Evolutionary conservation across 2,329 filamentous ascomycete genomes (phyloP).

Genomic region (Calcarisporium arbuscula): DNA sequence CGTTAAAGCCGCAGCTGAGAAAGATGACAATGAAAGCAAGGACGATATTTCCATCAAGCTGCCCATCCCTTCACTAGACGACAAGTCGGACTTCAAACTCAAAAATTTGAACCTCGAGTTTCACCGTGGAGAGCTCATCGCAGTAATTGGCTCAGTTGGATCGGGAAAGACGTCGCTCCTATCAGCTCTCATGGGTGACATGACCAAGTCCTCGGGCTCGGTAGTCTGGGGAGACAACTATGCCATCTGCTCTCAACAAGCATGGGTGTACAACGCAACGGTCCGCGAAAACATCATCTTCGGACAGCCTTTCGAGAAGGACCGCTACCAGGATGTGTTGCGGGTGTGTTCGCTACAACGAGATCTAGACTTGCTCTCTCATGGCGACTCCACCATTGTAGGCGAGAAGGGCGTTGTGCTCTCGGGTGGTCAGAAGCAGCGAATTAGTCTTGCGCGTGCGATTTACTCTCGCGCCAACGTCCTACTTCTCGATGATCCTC

Average conservation of each 20-base stretch:
- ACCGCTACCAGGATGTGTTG: conserved; percentile 61
- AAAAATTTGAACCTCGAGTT: conserved; percentile 4
- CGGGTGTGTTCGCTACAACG: conserved; percentile 61
- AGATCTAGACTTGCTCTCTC: conserved; percentile 61
- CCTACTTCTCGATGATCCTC: conserved; percentile 55
- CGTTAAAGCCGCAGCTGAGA: too few species aligned
- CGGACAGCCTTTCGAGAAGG: conserved; percentile 56
- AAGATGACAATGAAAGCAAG: too few species aligned
- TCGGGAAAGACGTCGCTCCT: conserved; percentile 10
- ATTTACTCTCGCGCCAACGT: conserved; percentile 13
- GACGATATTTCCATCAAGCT: too few species aligned
- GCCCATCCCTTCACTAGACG: too few species aligned
- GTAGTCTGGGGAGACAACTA: conserved; percentile 1
- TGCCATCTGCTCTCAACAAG: conserved; percentile 49
- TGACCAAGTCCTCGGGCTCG: conserved; percentile 3
- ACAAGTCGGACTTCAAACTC: conserved; percentile 5
- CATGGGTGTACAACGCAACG: conserved; percentile 72
- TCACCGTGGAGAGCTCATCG: conserved; percentile 4
- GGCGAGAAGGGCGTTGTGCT: conserved; percentile 11
- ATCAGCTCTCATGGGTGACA: conserved; percentile 7
- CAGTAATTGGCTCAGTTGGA: conserved; percentile 8
- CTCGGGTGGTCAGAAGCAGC: conserved; percentile 11
- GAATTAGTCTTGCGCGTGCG: conserved; percentile 15
- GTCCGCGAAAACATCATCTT: conserved; percentile 69
- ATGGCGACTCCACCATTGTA: conserved; percentile 64